These are phyloP conservation scores for Cercospora citrullina DNA, from an alignment of 2,329 filamentous ascomycete genomes.

Conservation along the genomic window DNA sequence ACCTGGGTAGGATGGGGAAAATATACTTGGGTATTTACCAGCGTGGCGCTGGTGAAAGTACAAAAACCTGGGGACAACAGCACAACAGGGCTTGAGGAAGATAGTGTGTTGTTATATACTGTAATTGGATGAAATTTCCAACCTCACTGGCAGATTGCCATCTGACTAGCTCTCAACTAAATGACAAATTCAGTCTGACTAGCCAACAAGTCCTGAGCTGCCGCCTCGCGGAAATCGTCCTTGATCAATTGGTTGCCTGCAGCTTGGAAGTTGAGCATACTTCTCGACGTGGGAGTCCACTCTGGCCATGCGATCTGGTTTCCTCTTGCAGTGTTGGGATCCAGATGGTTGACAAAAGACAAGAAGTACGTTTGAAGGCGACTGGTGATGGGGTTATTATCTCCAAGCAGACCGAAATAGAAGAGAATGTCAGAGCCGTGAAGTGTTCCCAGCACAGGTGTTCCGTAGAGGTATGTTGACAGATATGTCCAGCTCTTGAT, in stretches of 20 bases:
- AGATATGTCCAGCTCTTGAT: conserved; percentile 76
- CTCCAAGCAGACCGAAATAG: conserved; percentile 15
- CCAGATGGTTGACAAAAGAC: conserved; percentile 67
- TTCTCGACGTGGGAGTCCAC: conserved; percentile 50
- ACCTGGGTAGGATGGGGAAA: background rate
- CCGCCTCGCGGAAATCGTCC: conserved; percentile 53
- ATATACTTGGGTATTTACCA: background rate
- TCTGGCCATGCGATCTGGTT: conserved; percentile 52
- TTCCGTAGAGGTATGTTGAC: conserved; percentile 68
- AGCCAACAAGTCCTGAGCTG: conserved; percentile 45
- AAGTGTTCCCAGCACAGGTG: conserved; percentile 72
- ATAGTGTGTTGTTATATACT: background rate
- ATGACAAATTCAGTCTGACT: conserved; percentile 27
- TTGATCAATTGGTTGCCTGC: conserved; percentile 40
- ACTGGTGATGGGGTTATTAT: conserved; percentile 20
- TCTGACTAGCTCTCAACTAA: background rate
- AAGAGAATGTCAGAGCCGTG: conserved; percentile 57
- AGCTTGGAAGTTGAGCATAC: conserved; percentile 54
- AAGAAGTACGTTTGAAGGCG: conserved; percentile 69
- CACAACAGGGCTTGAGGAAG: background rate
- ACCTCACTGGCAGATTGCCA: background rate
- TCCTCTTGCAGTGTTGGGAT: conserved; percentile 61
- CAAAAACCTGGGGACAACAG: background rate
- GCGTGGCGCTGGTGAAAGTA: background rate
- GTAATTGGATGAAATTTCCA: background rate